Evolutionary conservation across 305 asterid genomes (phyloP), one percentile per base, ranked within the genome.

Genomic region (Salvia sclarea): DNA sequence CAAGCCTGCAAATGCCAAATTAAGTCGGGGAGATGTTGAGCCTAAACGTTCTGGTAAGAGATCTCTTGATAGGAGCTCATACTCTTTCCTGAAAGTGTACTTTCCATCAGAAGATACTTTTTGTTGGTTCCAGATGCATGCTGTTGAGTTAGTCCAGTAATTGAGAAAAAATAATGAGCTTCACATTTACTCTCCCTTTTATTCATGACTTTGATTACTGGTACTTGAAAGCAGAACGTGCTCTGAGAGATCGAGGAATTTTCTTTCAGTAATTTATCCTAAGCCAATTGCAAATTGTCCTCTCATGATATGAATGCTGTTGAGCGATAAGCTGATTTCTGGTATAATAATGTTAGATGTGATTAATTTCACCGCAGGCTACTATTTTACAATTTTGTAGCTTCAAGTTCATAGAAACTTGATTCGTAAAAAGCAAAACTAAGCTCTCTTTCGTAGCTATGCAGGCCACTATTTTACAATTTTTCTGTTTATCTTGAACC

Each of bases 41-140:
- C 89, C 88, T 43, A 68, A 73, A 70, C 90, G 95, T 75, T 85
- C 94, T 78, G 93, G 97, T 90, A 87, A 78, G 85, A 64, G 72
- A 69, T 75, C 71, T 43, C 64, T 41, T 60, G 56, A 72, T 68
- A 24, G 12, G 25, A 61, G 21, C 38, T 63, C 45, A 30, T 21
- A 22, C 64, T 28, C 44, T 53, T 47, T 64, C 55, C 50, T 17
- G 20, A 35, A 60, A 44, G 21, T 61, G 28, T 17, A 25, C 57
- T 49, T 24, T 65, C 45, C 10, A 16, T 56, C 54, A 57, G 45
- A 57, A 25, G 25, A 45, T n/a, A 25, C 12, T 54, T 55, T 38
- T 41, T 67, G 17, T 20, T 28, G 21, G 45, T 67, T 43, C 38
- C 6, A 7, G 12, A 52, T 41, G 24, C 53, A 20, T 43, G 21